A percentile compares a stretch with the other conserved stretches of the same genome.
Conservation (phyloP, 2,329 filamentous ascomycete genomes). For the Gliomastix tumulicola region DNA sequence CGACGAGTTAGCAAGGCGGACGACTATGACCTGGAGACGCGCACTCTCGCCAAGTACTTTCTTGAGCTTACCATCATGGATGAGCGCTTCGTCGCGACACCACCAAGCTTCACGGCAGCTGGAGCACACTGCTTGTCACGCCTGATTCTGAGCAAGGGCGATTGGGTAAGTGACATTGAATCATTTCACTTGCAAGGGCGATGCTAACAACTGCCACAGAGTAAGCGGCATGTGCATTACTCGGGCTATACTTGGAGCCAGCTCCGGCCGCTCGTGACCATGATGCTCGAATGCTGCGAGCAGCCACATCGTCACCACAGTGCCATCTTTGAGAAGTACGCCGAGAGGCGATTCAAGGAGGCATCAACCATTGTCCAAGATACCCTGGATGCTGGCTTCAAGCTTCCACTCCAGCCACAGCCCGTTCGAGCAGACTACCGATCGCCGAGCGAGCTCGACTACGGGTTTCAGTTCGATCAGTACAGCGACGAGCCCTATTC, state of each 20-base stretch:
- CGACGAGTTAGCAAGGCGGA: conserved; percentile 97
- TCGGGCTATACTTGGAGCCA: conserved; percentile 88
- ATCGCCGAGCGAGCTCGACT: too few relatives aligned
- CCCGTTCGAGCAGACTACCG: too few relatives aligned
- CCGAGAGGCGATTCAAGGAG: conserved; percentile 78
- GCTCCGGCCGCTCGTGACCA: conserved; percentile 66
- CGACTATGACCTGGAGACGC: conserved; percentile 91
- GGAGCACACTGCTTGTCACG: conserved; percentile 89
- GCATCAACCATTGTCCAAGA: conserved; percentile 74
- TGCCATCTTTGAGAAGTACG: conserved; percentile 89
- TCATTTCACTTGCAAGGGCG: too few relatives aligned
- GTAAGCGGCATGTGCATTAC: conserved; percentile 79
- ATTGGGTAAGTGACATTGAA: conserved; percentile 82
- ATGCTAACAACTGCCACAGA: conserved; percentile 39
- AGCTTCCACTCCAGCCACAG: conserved; percentile 31
- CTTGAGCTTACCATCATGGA: conserved; percentile 97
- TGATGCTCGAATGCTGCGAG: conserved; percentile 84
- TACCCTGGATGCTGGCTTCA: conserved; percentile 59
- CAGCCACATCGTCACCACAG: conserved; percentile 73
- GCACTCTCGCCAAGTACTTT: conserved; percentile 96
- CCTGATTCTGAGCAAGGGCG: conserved; percentile 81
- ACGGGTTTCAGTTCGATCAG: too few relatives aligned
- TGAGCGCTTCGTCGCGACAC: conserved; percentile 87
- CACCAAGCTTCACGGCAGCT: conserved; percentile 84
- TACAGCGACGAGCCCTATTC: too few relatives aligned